Conservation (phyloP, 176 grass and related monocot genomes). For the Metroxylon sagu region DNA sequence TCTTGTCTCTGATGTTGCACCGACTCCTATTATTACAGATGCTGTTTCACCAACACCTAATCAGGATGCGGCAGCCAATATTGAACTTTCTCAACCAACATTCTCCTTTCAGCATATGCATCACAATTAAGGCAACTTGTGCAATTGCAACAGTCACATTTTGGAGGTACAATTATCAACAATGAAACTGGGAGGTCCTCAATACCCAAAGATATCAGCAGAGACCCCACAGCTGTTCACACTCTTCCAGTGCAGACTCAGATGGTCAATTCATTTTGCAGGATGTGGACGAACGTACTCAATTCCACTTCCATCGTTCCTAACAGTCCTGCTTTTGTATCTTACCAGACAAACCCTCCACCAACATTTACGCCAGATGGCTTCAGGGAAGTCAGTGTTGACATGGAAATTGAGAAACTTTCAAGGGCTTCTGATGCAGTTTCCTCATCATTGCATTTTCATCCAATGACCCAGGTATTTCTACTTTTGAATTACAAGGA, state of each 20-base stretch:
- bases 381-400: conserved; percentile 20
- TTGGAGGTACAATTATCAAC: conserved; percentile 17
- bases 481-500: conserved; percentile 15
- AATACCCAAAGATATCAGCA: conserved; percentile 53
- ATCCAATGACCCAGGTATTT: conserved; percentile 37
- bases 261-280: conserved; percentile 34
- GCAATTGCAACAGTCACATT: conserved; percentile 19
- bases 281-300: conserved; percentile 31
- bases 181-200: conserved; percentile 18
- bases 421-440: conserved; percentile 30
- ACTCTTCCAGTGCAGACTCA: conserved; percentile 40
- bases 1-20: conserved; percentile 41
- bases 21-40: conserved; percentile 38
- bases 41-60: conserved; percentile 28
- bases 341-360: conserved; percentile 21
- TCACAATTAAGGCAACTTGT: conserved; percentile 22
- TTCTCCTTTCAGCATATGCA: conserved; percentile 17
- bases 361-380: conserved; percentile 3
- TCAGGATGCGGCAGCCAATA: neutral
- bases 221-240: conserved; percentile 45
- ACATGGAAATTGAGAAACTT: conserved; percentile 29
- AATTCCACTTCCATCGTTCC: conserved; percentile 19
- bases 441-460: conserved; percentile 13
- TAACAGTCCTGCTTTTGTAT: conserved; percentile 18
- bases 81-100: conserved; percentile 34